These are phyloP conservation scores for Chloranthus sessilifolius DNA, from an alignment of 164 flowering plant genomes.

Conservation along the genomic window DNA sequence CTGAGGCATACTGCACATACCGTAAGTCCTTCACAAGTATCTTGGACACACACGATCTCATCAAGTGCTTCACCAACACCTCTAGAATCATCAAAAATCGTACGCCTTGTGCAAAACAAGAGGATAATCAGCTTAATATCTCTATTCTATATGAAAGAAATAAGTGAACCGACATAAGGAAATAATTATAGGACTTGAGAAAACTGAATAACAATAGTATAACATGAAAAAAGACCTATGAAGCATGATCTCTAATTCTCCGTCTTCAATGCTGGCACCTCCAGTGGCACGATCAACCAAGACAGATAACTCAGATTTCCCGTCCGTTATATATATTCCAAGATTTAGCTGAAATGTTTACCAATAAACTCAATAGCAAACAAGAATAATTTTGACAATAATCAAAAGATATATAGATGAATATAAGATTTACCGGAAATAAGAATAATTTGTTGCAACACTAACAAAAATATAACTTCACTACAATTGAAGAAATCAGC, in stretches of 20 bases:
- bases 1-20: conserved; percentile 25
- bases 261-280: conserved; percentile 78
- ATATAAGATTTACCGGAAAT: too few species aligned
- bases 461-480: too few species aligned
- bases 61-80: conserved; percentile 81
- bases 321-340: conserved; percentile 55
- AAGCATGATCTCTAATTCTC: conserved; percentile 81
- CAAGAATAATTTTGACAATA: too few species aligned
- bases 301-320: conserved; percentile 67
- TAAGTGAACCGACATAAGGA: background rate
- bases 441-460: too few species aligned
- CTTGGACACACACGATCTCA: conserved; percentile 52
- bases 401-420: background rate
- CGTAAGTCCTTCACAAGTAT: conserved; percentile 64
- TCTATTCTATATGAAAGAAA: too few species aligned
- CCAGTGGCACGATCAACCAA: conserved; percentile 89
- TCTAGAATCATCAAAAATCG: conserved; percentile 47
- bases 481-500: too few species aligned
- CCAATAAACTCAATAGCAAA: background rate
- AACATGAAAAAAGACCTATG: conserved; percentile 44
- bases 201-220: conserved; percentile 3
- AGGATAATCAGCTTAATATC: conserved; percentile 5
- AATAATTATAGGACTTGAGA: background rate
- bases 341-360: conserved; percentile 64
- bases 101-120: conserved; percentile 39